Evolutionary conservation across 163 green algal species (phyloP).

Genomic region (Chlamydomonas reinhardtii): DNA sequence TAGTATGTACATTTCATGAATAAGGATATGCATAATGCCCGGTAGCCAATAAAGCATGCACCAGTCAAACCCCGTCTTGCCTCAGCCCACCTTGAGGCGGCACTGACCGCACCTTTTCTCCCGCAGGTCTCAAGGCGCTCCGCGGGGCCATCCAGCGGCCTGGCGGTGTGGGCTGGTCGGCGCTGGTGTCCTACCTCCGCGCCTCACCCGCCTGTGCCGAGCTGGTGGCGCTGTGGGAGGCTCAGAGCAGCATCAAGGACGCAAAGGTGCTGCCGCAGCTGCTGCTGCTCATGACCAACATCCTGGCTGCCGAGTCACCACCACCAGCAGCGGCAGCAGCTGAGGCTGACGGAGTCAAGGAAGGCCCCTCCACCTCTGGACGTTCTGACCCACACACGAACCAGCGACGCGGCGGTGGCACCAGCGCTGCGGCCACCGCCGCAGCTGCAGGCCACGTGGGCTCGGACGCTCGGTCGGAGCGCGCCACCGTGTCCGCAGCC

Average conservation of each 20-base stretch:
- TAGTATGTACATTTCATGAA: no score
- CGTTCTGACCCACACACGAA: not conserved
- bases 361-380: no score
- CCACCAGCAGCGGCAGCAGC: not conserved
- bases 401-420: no score
- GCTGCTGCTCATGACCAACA: slow-evolving; percentile 32
- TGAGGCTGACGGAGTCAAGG: not conserved
- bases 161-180: not conserved
- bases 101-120: no score
- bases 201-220: slow-evolving; percentile 21
- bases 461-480: not conserved
- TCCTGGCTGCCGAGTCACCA: not conserved
- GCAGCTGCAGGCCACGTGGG: not conserved
- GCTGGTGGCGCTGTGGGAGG: slow-evolving; percentile 31
- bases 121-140: slow-evolving; percentile 25
- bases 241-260: slow-evolving; percentile 32
- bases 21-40: no score
- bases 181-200: slow-evolving; percentile 34
- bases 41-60: no score
- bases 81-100: not conserved
- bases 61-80: no score
- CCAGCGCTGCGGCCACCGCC: not conserved
- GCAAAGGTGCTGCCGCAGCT: slow-evolving; percentile 35
- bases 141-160: not conserved
- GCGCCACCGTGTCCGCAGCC: not conserved